phyloP scores from a whole-genome alignment of 2,329 filamentous ascomycete genomes.

The Verruconis gallopava region DNA sequence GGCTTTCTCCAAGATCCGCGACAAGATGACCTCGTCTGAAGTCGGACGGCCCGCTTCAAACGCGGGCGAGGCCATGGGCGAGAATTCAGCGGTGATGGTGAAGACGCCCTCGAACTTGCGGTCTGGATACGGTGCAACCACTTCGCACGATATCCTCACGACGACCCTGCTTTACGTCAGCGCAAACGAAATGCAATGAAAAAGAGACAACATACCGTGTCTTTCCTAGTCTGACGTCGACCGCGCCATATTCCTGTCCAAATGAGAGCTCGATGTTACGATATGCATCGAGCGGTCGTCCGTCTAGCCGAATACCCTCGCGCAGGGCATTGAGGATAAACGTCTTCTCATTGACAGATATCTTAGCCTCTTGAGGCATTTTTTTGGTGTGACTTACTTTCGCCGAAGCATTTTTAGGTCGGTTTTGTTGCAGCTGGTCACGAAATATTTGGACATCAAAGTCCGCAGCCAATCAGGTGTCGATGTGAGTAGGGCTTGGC shows the following conservation, averaged over 20 bases:
- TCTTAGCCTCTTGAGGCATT: constrained; percentile 89
- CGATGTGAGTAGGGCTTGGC: too few species aligned
- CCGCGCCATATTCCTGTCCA: constrained; percentile 82
- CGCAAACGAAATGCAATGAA: too few species aligned
- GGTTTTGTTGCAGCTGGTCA: not conserved
- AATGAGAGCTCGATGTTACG: constrained; percentile 66
- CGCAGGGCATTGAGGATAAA: constrained; percentile 76
- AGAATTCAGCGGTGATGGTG: constrained; percentile 80
- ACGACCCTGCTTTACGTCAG: constrained; percentile 49
- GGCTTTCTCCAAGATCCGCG: constrained; percentile 83
- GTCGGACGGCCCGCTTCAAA: constrained; percentile 69
- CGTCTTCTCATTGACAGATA: constrained; percentile 74
- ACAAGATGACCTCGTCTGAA: constrained; percentile 64
- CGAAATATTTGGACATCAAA: not conserved
- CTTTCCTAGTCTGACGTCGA: constrained; percentile 77
- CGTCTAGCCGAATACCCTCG: constrained; percentile 72
- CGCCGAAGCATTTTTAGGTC: constrained; percentile 54
- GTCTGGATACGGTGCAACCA: constrained; percentile 73
- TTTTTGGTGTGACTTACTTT: constrained; percentile 15
- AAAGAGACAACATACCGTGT: constrained; percentile 61
- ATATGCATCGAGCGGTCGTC: constrained; percentile 68
- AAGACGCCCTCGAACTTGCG: constrained; percentile 93
- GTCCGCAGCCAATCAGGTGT: too few species aligned
- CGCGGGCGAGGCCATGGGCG: constrained; percentile 79
- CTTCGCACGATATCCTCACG: constrained; percentile 75